These are phyloP conservation scores for Epichloe brachyelytri DNA, from an alignment of 2,329 filamentous ascomycete genomes.

Conservation along the genomic window DNA sequence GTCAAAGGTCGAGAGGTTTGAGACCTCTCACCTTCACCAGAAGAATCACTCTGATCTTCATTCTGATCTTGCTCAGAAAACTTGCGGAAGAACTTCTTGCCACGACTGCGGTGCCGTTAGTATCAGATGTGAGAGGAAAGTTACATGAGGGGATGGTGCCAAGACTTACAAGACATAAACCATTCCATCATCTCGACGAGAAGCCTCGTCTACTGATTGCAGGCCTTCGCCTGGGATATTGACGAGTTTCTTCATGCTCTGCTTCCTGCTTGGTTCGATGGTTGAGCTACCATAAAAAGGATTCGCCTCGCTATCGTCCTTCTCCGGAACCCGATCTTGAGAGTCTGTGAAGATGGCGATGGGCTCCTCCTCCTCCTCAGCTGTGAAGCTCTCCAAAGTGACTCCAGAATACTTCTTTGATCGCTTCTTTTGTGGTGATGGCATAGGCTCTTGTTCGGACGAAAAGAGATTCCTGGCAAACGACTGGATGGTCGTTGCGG, in stretches of 20 bases:
- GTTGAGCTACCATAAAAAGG: conserved; percentile 50
- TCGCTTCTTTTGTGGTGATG: conserved; percentile 45
- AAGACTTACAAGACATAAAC: conserved; percentile 65
- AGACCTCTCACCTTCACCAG: conserved; percentile 22
- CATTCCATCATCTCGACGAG: conserved; percentile 56
- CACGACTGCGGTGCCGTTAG: conserved; percentile 42
- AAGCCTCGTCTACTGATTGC: conserved; percentile 48
- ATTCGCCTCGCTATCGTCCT: conserved; percentile 54
- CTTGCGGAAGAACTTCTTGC: conserved; percentile 65
- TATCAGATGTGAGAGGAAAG: not conserved
- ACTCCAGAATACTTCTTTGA: conserved; percentile 43
- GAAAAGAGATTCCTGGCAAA: conserved; percentile 51
- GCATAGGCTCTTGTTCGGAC: conserved; percentile 44
- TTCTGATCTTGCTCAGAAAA: conserved; percentile 34
- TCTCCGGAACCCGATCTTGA: conserved; percentile 60
- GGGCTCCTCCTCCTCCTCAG: conserved; percentile 40
- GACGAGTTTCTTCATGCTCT: conserved; percentile 43
- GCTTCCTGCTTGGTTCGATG: conserved; percentile 30
- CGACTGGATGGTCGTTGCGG: conserved; percentile 35
- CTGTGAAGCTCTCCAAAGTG: conserved; percentile 44
- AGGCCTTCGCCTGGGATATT: conserved; percentile 43
- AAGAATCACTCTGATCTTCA: conserved; percentile 19
- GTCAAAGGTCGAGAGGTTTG: conserved; percentile 37
- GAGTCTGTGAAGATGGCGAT: conserved; percentile 70
- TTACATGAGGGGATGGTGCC: not conserved